Percentiles rank a stretch among this genome's conserved stretches.
Evolutionary conservation across 179 eudicot species (phyloP).

Genomic region (Patellifolia procumbens): DNA sequence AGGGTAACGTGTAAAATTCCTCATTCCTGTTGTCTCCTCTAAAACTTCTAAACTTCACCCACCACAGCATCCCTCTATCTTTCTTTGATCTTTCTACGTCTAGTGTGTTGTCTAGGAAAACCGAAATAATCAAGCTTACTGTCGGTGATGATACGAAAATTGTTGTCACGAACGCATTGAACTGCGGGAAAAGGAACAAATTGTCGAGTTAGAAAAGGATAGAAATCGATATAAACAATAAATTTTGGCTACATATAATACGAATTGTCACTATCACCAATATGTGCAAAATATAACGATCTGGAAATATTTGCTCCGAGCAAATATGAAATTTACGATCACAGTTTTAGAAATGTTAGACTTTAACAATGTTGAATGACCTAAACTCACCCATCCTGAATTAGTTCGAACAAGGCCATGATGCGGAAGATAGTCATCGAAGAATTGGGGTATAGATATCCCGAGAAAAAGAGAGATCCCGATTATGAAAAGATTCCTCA

Average conservation of each 20-base stretch:
- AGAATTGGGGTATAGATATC: slow-evolving; percentile 88
- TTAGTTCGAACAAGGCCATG: slow-evolving; percentile 87
- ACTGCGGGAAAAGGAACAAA: slow-evolving; percentile 51
- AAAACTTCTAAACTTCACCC: slow-evolving; percentile 96
- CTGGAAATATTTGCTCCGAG: too few relatives aligned
- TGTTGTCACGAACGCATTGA: slow-evolving; percentile 85
- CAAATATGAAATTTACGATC: too few relatives aligned
- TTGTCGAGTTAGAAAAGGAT: not conserved
- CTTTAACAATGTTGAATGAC: not conserved
- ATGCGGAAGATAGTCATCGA: slow-evolving; percentile 53
- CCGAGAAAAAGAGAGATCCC: slow-evolving; percentile 96
- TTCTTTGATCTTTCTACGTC: slow-evolving; percentile 91
- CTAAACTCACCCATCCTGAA: slow-evolving; percentile 86
- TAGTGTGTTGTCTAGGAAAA: slow-evolving; percentile 87
- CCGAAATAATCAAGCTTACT: slow-evolving; percentile 80
- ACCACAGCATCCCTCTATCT: slow-evolving; percentile 99
- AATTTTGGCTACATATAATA: too few relatives aligned
- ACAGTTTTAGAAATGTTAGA: too few relatives aligned
- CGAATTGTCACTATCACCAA: too few relatives aligned
- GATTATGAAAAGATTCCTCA: slow-evolving; percentile 91
- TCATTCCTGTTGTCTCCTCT: slow-evolving; percentile 92
- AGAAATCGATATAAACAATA: not conserved
- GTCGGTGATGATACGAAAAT: slow-evolving; percentile 86
- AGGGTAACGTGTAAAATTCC: slow-evolving; percentile 95
- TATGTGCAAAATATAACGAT: too few relatives aligned